Base-by-base conservation (phyloP, 1,284 basidiomycete genomes). In the Pseudozyma flocculosa region DNA sequence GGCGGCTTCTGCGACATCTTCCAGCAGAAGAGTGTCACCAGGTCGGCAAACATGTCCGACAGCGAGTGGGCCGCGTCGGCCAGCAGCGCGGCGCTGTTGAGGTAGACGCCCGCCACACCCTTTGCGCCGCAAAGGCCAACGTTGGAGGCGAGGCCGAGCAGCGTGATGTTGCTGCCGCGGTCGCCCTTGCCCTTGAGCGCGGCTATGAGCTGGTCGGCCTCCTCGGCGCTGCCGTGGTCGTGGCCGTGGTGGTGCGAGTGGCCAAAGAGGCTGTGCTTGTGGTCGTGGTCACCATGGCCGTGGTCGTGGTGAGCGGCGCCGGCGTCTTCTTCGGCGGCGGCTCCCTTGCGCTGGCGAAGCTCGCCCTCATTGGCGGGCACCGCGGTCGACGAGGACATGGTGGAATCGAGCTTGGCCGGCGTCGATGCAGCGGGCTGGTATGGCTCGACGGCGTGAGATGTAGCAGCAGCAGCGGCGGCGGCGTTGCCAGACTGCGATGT, bases 51-150 rank as follows among this genome's bases (percentile, higher is more conserved):
- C 22, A 93, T 82, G 79, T 94, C 73, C 60, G 89, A 90, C 40
- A 93, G 70, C n/a, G 89, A 90, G 78, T 98, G 94, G 2, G 89
- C 93, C 0, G 94, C 93, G 73, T 98, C 94, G 2, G 95, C 94
- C 10, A 98, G 83, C 45, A 98, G 81, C 1, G 90, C 87, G 2
- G 93, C 92, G 7, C 90, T 92, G 76, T 96, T 91, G 22, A 76
- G 67, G 39, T 63, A 63, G 23, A 70, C 59, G 1, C 75, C 76
- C 0, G 74, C 78, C 11, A 84, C 73, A 23, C 92, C 93, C 78
- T 98, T 98, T 24, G 86, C 82, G 14, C 82, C 81, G 0, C 92
- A 95, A 55, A 98, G 81, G 1, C 83, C 85, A 26, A 97, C 81
- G 74, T 97, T 98, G 45, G 87, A 83, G 39, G 85, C 84, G n/a